Percentiles rank a stretch among this genome's conserved stretches.
Evolutionary conservation across 805 yeast genomes (phyloP).

Genomic region (Candida sonorensis): DNA sequence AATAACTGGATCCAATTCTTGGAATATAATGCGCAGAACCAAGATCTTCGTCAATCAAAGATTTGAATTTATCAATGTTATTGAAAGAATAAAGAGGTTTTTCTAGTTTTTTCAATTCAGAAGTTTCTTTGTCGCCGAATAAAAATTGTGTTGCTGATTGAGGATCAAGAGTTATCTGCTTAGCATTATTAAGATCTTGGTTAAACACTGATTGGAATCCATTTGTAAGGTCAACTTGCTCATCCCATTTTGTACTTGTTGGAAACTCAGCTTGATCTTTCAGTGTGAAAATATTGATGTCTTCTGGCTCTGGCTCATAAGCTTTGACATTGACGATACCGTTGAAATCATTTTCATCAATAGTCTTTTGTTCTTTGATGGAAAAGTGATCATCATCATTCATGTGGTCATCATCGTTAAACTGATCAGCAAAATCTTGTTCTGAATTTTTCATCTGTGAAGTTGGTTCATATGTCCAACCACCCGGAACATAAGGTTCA

Average conservation of each 20-base stretch:
- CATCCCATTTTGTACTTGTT: slow-evolving; percentile 54
- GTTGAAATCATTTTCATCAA: slow-evolving; percentile 12
- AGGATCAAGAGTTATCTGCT: slow-evolving; percentile 10
- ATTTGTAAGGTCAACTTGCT: slow-evolving; percentile 50
- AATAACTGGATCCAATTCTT: too few species aligned
- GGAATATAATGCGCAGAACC: slow-evolving; percentile 1
- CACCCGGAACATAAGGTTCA: slow-evolving; percentile 24
- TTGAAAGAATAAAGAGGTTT: slow-evolving; percentile 4
- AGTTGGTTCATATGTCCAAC: slow-evolving; percentile 20
- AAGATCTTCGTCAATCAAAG: slow-evolving; percentile 12
- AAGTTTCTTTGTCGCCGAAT: slow-evolving; percentile 10
- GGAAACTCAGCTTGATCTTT: slow-evolving; percentile 38
- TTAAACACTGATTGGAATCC: slow-evolving; percentile 36
- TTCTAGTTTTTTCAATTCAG: slow-evolving; percentile 8
- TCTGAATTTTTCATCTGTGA: too few species aligned
- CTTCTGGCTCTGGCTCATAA: slow-evolving; percentile 59
- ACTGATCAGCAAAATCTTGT: too few species aligned
- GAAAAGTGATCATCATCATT: slow-evolving; percentile 2
- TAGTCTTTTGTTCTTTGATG: not conserved
- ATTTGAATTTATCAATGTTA: slow-evolving; percentile 4
- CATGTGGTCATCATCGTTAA: too few species aligned
- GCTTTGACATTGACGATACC: slow-evolving; percentile 54
- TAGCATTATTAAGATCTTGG: slow-evolving; percentile 9
- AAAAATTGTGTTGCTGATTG: slow-evolving; percentile 16
- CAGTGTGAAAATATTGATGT: slow-evolving; percentile 37